Base-by-base conservation (phyloP, 805 yeast species). In the Sungouiella blattae region DNA sequence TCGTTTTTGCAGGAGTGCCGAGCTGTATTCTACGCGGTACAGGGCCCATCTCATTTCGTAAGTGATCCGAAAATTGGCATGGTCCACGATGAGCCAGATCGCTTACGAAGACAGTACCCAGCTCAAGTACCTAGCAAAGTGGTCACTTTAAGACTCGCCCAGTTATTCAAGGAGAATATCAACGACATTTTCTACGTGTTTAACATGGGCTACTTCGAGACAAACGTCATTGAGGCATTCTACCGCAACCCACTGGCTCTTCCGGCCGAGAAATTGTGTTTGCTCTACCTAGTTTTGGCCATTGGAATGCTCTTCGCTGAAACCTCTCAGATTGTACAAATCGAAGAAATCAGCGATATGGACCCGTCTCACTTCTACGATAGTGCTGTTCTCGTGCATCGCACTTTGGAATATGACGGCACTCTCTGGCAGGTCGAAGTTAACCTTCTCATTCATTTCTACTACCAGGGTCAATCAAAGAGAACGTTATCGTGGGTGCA, bases 401-500 rank as follows among this genome's bases (percentile, higher is more conserved):
- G 54, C 11, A 48, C 58, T 1, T 55, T 56, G n/a, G 65, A 66
- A 30, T 11, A 28, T 7, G 72, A 66, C 41, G 66, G 60, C 18
- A 61, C 51, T 21, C 28, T 68, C 11, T 69, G 75, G 73, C 43
- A 65, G 9, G 67, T 67, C 3, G 70, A 67, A 37, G 64, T 65
- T 4, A 55, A 69, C 38, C 42, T 66, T 20, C 43, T 73, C 15
- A 52, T 62, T 23, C 67, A 58, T 43, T 58, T 69, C 42, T 69
- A 57, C 44, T 62, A 70, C 37, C 70, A 66, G 32, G 49, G 57
- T 20, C 56, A 56, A n/a, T 62, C 70, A 7, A 62, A 60, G 32
- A 57, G 69, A 37, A 58, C 58, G 30, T 53, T 67, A 0, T 67
- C 75, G 4, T 71, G 75, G 75, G 52, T 69, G 11, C 60, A 59